phyloP scores from a whole-genome alignment of 768 basidiomycete species.

The Podaxis mareebaensis region DNA sequence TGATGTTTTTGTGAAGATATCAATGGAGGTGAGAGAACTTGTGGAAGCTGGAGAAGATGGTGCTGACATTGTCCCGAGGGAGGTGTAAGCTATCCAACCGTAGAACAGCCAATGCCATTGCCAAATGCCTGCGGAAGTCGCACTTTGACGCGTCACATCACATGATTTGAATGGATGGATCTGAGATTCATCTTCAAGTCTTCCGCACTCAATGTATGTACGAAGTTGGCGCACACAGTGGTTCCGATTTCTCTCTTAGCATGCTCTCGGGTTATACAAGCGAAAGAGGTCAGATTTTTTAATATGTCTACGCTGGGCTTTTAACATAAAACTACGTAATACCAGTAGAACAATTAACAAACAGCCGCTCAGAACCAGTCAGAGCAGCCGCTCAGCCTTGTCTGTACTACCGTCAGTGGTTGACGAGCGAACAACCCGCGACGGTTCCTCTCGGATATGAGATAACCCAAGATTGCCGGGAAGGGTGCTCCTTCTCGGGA shows the following conservation, averaged over 20 bases:
- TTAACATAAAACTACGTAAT: too few species aligned
- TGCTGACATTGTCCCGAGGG: conserved; percentile 18
- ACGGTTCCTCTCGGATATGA: neutral
- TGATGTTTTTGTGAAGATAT: conserved; percentile 50
- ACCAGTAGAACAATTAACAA: too few species aligned
- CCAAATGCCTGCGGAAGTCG: neutral
- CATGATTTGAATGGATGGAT: conserved; percentile 7
- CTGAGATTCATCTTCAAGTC: neutral
- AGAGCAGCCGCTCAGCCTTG: neutral
- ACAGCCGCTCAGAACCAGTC: neutral
- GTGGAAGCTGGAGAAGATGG: conserved; percentile 9
- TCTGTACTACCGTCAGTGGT: neutral
- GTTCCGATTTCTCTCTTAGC: too few species aligned
- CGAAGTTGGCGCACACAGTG: too few species aligned
- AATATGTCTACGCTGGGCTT: too few species aligned
- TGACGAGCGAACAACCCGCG: neutral
- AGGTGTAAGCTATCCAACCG: neutral
- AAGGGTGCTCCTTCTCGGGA: conserved; percentile 1
- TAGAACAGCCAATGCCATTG: neutral
- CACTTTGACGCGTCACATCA: conserved; percentile 14
- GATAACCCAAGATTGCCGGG: neutral
- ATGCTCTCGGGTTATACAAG: too few species aligned
- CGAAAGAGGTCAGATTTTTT: too few species aligned
- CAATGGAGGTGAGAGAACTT: conserved; percentile 29
- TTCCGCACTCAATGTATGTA: too few species aligned